These are phyloP conservation scores for Fusarium fujikuroi DNA, from an alignment of 2,329 filamentous ascomycete species.

Conservation along the genomic window DNA sequence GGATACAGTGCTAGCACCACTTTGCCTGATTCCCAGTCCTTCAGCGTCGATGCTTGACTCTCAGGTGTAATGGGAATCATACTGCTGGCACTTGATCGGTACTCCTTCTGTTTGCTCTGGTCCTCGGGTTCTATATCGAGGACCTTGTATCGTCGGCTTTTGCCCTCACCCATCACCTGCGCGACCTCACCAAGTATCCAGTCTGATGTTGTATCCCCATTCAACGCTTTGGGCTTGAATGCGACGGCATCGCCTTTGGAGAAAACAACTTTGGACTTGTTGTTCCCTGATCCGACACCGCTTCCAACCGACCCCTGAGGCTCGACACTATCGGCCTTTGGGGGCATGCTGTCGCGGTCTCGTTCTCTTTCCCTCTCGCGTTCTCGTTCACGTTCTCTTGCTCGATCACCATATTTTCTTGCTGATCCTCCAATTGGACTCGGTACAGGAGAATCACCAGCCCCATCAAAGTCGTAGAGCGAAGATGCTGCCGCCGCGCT, in stretches of 20 bases:
- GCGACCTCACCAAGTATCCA: conserved; percentile 85
- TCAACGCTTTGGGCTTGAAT: conserved; percentile 68
- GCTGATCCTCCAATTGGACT: conserved; percentile 53
- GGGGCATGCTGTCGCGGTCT: conserved; percentile 54
- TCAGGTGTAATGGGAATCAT: conserved; percentile 79
- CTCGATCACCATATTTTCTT: conserved; percentile 51
- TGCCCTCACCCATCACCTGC: conserved; percentile 78
- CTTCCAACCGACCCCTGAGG: conserved; percentile 58
- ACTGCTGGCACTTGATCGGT: conserved; percentile 76
- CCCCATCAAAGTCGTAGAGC: conserved; percentile 58
- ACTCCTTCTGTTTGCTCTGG: conserved; percentile 72
- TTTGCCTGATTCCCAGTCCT: conserved; percentile 73
- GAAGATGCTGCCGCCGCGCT: conserved; percentile 48
- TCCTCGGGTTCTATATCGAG: conserved; percentile 82
- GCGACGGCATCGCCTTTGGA: conserved; percentile 72
- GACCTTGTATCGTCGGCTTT: conserved; percentile 81
- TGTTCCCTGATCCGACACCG: conserved; percentile 43
- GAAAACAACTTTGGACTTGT: conserved; percentile 65
- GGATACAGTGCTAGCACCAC: conserved; percentile 83
- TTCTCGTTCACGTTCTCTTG: conserved; percentile 56
- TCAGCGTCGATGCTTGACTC: conserved; percentile 59
- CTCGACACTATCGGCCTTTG: conserved; percentile 67
- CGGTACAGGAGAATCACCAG: conserved; percentile 58
- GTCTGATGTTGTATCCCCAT: conserved; percentile 60
- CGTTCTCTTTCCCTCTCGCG: conserved; percentile 44